Base-by-base conservation (phyloP, 805 yeast genomes). In the Ogataea siamensis region DNA sequence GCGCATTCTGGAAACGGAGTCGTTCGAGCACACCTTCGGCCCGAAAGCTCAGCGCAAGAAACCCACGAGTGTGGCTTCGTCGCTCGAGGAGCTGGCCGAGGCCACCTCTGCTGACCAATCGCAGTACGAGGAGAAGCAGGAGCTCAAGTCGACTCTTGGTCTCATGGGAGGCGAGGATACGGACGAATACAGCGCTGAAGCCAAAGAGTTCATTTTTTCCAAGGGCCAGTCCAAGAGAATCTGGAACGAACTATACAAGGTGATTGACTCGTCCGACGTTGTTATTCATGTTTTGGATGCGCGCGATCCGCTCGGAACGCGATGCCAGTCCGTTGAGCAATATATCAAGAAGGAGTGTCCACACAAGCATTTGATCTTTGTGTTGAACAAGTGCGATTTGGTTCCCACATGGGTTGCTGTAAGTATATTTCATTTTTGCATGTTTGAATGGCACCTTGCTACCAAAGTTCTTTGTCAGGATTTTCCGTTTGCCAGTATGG, bases 341-440 rank as follows among this genome's bases (percentile, higher is more conserved):
- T 89, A 87, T 60, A 87, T 91, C 62, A 78, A 75, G 53, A 91
- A 86, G 50, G 99, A 91, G 67, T 88, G 95, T 58, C 87, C 98
- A 10, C 99, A 93, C 62, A 91, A 91, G 67, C 99, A 93, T 72
- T 73, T 91, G 69, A 83, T 91, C 51, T 89, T 83, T 60, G 96
- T 93, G 40, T 70, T 91, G 66, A 91, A 91, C 76, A 91, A 91
- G 74, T 89, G 97, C 76, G 99, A 91, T 72, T 78, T 91, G 57
- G 96, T 91, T 36, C 99, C 99, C 48, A 91, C 96, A 32, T 91
- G 98, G 97, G 97, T 87, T 57, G 97, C 98, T 57, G 98, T 89
- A 87, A 76, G 98, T 88, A 64, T 59, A 34, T 40, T 5, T 31
- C 37, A 34, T 33, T 33, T 40, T 32, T 30, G 34, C 38, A 40